Evolutionary conservation across 441 rosid species (phyloP), one percentile per base, ranked within the genome.

Genomic region (Arabidopsis hybrid): DNA sequence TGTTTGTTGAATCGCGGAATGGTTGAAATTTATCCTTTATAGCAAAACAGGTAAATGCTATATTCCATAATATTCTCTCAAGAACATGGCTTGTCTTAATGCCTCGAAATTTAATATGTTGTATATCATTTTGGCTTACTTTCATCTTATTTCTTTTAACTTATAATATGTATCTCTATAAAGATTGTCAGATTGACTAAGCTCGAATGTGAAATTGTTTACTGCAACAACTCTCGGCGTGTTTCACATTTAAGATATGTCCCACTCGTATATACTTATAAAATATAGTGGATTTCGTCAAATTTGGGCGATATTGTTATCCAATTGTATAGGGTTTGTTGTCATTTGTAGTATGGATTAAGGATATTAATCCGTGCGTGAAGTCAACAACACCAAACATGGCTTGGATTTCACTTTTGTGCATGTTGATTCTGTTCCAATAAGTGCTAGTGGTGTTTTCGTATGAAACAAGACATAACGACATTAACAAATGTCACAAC

Each of bases 1-100:
- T 95, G 62, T 91, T 93, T 58, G 91, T 88, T 11, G 92, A 90
- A 80, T 79, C 53, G 29, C 81, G 89, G 71, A 42, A 72, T 72
- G 67, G 18, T 43, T 82, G 80, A 81, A 65, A 52, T 6, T 12
- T 45, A 39, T 11, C 13, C 36, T 35, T 35, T 11, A 16, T 1
- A 58, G 32, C 60, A 17, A 43, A 73, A 16, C 52, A 38, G 7
- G 55, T 7, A 51, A 42, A 64, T 35, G 56, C 58, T 21, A 18
- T 35, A 71, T 35, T 21, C 65, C 50, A 72, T 64, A 32, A 32
- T n/a, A 32, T n/a, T 8, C 21, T 56, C 12, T 57, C 26, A 34
- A 8, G 6, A 57, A 57, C 21, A 57, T 56, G 39, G 16, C 17
- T 3, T 32, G 39, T 55, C 29, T 26, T 26, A 26, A 26, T 26